Percentiles rank a stretch among this genome's conserved stretches.
Evolutionary conservation across 495 filamentous ascomycete genomes (phyloP).

Genomic region (Podospora sp.): DNA sequence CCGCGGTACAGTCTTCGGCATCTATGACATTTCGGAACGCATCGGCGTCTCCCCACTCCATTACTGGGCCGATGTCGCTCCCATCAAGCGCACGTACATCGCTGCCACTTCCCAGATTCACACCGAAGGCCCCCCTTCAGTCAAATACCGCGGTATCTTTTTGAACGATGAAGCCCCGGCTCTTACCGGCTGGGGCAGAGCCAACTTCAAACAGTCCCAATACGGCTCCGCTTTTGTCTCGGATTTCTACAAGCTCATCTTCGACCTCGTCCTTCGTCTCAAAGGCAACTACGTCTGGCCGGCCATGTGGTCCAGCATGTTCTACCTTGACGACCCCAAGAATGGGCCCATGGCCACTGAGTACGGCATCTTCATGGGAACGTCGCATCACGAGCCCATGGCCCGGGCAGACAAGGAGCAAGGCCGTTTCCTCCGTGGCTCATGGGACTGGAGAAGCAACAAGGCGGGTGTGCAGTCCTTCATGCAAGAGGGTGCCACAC

Average conservation of each 20-base stretch:
- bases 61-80: slow-evolving; percentile 65
- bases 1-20: slow-evolving; percentile 63
- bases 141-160: slow-evolving; percentile 72
- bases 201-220: slow-evolving; percentile 28
- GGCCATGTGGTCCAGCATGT: slow-evolving; percentile 66
- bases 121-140: slow-evolving; percentile 56
- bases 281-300: slow-evolving; percentile 71
- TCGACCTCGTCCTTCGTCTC: slow-evolving; percentile 64
- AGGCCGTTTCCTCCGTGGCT: slow-evolving; percentile 45
- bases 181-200: slow-evolving; percentile 61
- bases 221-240: slow-evolving; percentile 57
- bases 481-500: slow-evolving; percentile 53
- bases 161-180: slow-evolving; percentile 69
- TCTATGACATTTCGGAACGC: slow-evolving; percentile 65
- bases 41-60: slow-evolving; percentile 68
- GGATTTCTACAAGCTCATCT: slow-evolving; percentile 64
- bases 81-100: slow-evolving; percentile 50
- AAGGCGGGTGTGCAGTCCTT: slow-evolving; percentile 57
- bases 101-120: slow-evolving; percentile 50
- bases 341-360: slow-evolving; percentile 63
- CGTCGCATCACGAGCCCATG: slow-evolving; percentile 69
- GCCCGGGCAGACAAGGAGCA: slow-evolving; percentile 64
- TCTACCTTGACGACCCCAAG: slow-evolving; percentile 61
- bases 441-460: slow-evolving; percentile 66
- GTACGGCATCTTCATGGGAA: slow-evolving; percentile 66